Conservation (phyloP, 2,329 filamentous ascomycete genomes). For the Botrytis fabae region DNA sequence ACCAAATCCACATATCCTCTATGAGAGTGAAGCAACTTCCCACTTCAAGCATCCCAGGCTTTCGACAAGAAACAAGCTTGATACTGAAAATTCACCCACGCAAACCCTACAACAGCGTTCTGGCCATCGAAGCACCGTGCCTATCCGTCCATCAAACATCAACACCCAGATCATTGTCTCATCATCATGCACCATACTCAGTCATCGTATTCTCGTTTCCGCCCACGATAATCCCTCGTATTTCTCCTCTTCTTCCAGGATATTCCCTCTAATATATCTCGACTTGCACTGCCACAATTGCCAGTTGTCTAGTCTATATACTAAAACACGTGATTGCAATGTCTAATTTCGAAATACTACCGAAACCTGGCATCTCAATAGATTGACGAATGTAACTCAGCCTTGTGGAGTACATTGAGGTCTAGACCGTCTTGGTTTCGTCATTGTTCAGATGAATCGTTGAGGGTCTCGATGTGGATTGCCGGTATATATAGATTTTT, state of each 20-base stretch:
- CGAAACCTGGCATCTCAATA: not conserved
- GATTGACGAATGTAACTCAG: not conserved
- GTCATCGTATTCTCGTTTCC: not conserved
- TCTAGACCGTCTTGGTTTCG: not conserved
- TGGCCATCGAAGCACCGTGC: not conserved
- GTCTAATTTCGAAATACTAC: not conserved
- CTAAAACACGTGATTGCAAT: not conserved
- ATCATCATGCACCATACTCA: not conserved
- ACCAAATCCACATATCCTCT: not conserved
- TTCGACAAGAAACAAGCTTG: not conserved
- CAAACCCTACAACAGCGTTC: not conserved
- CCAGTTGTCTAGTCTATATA: not conserved
- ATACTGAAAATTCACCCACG: not conserved
- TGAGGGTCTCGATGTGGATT: not conserved
- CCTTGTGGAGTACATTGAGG: not conserved
- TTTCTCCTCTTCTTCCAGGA: not conserved
- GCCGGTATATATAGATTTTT: not conserved
- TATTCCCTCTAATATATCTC: not conserved
- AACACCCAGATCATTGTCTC: not conserved
- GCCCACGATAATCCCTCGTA: not conserved
- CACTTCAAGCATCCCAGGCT: not conserved
- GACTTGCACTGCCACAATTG: not conserved
- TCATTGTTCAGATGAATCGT: conserved; percentile 6
- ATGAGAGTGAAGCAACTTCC: not conserved
- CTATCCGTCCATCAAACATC: not conserved